Percentiles rank a stretch among this genome's conserved stretches.
These are phyloP conservation scores for Fraxinus xanthoxyloides DNA, from an alignment of 305 asterid genomes.

Conservation along the genomic window DNA sequence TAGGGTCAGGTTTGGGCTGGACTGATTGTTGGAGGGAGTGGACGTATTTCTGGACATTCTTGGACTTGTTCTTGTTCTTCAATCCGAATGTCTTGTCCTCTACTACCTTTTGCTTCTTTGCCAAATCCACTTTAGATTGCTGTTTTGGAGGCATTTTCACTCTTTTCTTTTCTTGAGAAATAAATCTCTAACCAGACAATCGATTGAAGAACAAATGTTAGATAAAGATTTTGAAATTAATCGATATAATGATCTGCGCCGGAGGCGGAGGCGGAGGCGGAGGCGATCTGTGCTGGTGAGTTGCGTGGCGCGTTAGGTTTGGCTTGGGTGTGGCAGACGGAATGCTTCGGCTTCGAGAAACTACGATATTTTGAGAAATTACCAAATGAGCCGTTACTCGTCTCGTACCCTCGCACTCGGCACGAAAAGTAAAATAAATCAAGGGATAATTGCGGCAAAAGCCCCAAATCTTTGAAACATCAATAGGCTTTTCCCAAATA, in stretches of 20 bases:
- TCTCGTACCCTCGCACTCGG: not conserved
- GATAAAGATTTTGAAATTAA: not conserved
- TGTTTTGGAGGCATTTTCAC: conserved; percentile 67
- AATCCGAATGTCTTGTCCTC: conserved; percentile 99
- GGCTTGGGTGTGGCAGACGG: not conserved
- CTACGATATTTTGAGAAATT: not conserved
- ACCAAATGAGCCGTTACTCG: not conserved
- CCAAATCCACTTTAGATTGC: conserved; percentile 71
- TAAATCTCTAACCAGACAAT: not conserved
- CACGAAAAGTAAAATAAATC: not conserved
- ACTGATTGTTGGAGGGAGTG: conserved; percentile 71
- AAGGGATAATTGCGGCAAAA: too few relatives aligned
- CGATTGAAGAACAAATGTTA: not conserved
- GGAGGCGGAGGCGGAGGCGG: not conserved
- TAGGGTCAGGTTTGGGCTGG: conserved; percentile 68
- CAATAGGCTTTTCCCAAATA: too few relatives aligned
- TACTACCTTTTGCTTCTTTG: conserved; percentile 87
- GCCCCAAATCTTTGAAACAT: too few relatives aligned
- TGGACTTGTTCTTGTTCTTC: conserved; percentile 90
- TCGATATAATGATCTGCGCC: not conserved
- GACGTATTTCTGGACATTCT: conserved; percentile 90
- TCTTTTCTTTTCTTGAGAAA: conserved; percentile 16
- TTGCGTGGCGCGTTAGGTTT: conserved; percentile 3
- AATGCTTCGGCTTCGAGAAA: not conserved
- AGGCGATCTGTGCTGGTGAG: not conserved